Base-by-base conservation (phyloP, 768 basidiomycete genomes). In the Psilocybe sp. region DNA sequence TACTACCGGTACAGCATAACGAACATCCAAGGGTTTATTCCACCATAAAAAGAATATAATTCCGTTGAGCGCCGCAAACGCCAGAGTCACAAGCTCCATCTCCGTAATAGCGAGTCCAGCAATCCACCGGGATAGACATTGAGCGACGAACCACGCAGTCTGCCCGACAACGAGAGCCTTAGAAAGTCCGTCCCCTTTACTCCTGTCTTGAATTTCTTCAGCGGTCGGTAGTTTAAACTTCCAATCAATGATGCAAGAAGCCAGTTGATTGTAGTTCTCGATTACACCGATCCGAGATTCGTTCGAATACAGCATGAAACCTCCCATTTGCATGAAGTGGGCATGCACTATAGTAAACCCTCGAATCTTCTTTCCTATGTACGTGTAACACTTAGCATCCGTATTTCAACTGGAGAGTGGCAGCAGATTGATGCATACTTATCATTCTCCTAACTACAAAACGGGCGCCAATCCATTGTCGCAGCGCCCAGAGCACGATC, bases 71-170 rank as follows among this genome's bases (percentile, higher is more conserved):
- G 57, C 47, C 3, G 63, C 66, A 20, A 67, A 64, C 1, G 65
- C 67, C 35, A 69, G 16, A 0, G 72, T 74, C 15, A 60, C 50
- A 8, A 70, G 45, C 47, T 73, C 69, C n/a, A 71, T 61, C 23
- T 66, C 60, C 1, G 65, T 67, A 5, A 66, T 36, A 3, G 61
- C 50, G 1, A 71, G 57, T 9, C 49, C 34, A 16, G 61, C 50
- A 2, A 19, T 13, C 13, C n/a, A n/a, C 1, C 68, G 63, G 1
- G 54, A 55, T 6, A 66, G 51, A 42, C 58, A 60, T 33, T 66
- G 64, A 15, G 55, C 32, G 46, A 62, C 44, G 54, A 71, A 72
- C 67, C 68, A 72, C 1, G 55, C 47, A 7, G 62, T 59, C 44
- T 73, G 71, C 2, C 56, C 18, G 10, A 67, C 32, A 4, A 62